phyloP scores from a whole-genome alignment of 1,139 yeast genomes.

The Nakaseomyces glabratus region DNA sequence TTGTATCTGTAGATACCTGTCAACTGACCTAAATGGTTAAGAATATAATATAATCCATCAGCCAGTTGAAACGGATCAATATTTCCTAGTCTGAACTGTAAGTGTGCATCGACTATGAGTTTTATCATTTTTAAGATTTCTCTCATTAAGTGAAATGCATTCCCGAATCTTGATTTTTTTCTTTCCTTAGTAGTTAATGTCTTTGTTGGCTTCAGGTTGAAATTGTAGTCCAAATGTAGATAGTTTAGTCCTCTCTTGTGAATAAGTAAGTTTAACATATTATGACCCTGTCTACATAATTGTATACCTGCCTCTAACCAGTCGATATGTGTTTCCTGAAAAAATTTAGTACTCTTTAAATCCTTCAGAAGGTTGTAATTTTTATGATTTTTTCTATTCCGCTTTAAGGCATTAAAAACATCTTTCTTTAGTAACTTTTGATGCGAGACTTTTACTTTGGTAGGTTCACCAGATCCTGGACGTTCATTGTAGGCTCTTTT shows the following conservation, averaged over 20 bases:
- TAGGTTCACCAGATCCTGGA: slow-evolving; percentile 49
- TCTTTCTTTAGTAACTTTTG: slow-evolving; percentile 73
- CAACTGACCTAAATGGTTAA: slow-evolving; percentile 89
- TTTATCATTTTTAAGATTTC: slow-evolving; percentile 78
- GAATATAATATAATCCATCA: slow-evolving; percentile 82
- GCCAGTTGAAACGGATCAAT: slow-evolving; percentile 91
- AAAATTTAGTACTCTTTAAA: slow-evolving; percentile 71
- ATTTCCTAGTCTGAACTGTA: slow-evolving; percentile 80
- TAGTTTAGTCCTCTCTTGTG: slow-evolving; percentile 90
- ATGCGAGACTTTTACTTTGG: slow-evolving; percentile 75
- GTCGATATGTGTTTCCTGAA: slow-evolving; percentile 85
- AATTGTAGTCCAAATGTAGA: slow-evolving; percentile 88
- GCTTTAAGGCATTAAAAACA: slow-evolving; percentile 64
- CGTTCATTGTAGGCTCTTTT: slow-evolving; percentile 78
- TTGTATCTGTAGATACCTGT: slow-evolving; percentile 96
- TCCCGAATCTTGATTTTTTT: slow-evolving; percentile 90
- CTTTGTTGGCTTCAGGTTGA: slow-evolving; percentile 91
- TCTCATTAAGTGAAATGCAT: slow-evolving; percentile 88
- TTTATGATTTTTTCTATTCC: slow-evolving; percentile 34
- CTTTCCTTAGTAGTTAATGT: slow-evolving; percentile 95
- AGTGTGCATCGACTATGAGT: slow-evolving; percentile 86
- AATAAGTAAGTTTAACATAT: slow-evolving; percentile 81
- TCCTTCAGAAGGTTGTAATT: slow-evolving; percentile 57
- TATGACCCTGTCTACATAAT: slow-evolving; percentile 86
- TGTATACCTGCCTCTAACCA: slow-evolving; percentile 99